Percentiles rank a stretch among this genome's conserved stretches.
These are phyloP conservation scores for Zopfia rhizophila DNA, from an alignment of 2,329 filamentous ascomycete species.

Conservation along the genomic window DNA sequence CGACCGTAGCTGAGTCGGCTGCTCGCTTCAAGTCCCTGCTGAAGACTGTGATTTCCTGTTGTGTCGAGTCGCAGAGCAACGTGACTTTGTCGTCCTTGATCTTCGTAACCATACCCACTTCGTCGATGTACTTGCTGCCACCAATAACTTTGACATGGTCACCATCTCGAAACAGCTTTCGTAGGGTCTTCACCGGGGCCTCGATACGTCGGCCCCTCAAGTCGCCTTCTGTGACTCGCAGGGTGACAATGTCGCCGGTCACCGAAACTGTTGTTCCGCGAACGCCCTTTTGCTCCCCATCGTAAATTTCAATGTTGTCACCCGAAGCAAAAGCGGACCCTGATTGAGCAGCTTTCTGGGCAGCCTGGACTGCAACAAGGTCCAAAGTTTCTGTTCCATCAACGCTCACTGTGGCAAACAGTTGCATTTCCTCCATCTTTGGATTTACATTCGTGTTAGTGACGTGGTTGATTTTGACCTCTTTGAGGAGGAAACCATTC, in stretches of 20 bases:
- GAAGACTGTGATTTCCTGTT: constrained; percentile 95
- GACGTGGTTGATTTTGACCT: constrained; percentile 88
- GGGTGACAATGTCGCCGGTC: constrained; percentile 89
- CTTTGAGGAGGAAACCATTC: constrained; percentile 92
- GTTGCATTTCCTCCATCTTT: constrained; percentile 93
- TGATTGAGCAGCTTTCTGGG: constrained; percentile 83
- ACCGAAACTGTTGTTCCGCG: constrained; percentile 87
- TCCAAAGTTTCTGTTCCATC: constrained; percentile 96
- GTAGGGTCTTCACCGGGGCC: constrained; percentile 88
- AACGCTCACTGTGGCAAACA: constrained; percentile 86
- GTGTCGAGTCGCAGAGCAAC: constrained; percentile 89
- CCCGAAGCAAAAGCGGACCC: constrained; percentile 89
- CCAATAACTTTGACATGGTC: constrained; percentile 99
- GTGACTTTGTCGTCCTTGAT: constrained; percentile 94
- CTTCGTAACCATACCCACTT: constrained; percentile 96
- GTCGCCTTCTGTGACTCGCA: constrained; percentile 84
- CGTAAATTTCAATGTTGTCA: constrained; percentile 95
- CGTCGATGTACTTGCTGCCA: constrained; percentile 91
- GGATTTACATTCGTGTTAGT: constrained; percentile 92
- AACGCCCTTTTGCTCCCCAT: constrained; percentile 93
- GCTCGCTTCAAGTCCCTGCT: constrained; percentile 96
- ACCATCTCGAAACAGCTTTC: constrained; percentile 91
- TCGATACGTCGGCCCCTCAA: constrained; percentile 87
- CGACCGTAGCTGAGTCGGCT: constrained; percentile 87
- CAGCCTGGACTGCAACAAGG: constrained; percentile 87